Evolutionary conservation across 768 basidiomycete genomes (phyloP).

Genomic region (Glaciozyma martinii): DNA sequence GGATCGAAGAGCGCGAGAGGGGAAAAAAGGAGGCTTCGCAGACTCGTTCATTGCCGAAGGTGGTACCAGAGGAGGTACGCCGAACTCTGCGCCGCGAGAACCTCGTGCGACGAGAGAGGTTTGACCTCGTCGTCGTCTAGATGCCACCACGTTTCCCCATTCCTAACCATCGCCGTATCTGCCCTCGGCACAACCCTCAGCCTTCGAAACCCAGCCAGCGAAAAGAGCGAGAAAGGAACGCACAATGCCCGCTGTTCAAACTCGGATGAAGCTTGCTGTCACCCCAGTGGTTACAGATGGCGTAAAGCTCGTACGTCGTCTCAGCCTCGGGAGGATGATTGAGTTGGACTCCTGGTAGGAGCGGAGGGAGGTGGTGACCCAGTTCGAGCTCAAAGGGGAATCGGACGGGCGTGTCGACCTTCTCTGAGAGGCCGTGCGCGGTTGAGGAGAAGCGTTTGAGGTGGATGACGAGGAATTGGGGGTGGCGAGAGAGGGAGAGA

Average conservation of each 20-base stretch:
- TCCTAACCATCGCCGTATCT: slow-evolving; percentile 92
- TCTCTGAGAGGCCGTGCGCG: slow-evolving; percentile 70
- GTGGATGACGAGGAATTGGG: slow-evolving; percentile 75
- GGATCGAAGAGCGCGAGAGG: too few species aligned
- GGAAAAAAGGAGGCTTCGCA: too few species aligned
- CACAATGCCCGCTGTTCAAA: slow-evolving; percentile 87
- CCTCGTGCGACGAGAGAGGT: slow-evolving; percentile 60
- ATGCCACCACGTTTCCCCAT: slow-evolving; percentile 74
- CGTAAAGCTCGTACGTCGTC: slow-evolving; percentile 70
- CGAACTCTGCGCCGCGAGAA: slow-evolving; percentile 44
- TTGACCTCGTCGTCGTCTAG: slow-evolving; percentile 84
- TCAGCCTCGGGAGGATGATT: slow-evolving; percentile 3
- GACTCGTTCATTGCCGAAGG: not conserved
- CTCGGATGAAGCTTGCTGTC: slow-evolving; percentile 31
- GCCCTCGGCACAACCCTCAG: not conserved
- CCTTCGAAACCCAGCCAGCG: not conserved
- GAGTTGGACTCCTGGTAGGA: slow-evolving; percentile 42
- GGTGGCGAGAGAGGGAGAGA: slow-evolving; percentile 64
- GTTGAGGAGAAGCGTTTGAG: slow-evolving; percentile 85
- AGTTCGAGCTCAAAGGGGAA: slow-evolving; percentile 84
- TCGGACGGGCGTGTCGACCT: slow-evolving; percentile 84
- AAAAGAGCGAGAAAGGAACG: slow-evolving; percentile 38
- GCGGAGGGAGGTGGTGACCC: slow-evolving; percentile 75
- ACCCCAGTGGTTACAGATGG: slow-evolving; percentile 85
- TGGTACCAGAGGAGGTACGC: slow-evolving; percentile 35